Base-by-base conservation (phyloP, 1,284 basidiomycete species). In the Sanghuangporus weigelae region DNA sequence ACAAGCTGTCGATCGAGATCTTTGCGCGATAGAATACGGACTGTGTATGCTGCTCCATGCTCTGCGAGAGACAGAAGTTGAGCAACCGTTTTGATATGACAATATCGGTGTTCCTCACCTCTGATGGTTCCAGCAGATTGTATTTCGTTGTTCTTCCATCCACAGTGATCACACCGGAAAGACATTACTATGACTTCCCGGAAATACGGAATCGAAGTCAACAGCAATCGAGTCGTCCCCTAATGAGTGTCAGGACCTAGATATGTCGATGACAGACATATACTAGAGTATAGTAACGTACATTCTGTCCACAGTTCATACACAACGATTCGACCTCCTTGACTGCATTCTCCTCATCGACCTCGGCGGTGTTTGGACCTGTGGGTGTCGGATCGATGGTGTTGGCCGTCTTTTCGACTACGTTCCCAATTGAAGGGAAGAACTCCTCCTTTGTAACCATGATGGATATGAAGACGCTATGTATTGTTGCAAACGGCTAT, bases 131-230 rank as follows among this genome's bases (percentile, higher is more conserved):
- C 93, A 0, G 97, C 97, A 8, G 91, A 87, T 72, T 98, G 95
- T 56, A 98, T 91, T 76, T 99, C 96, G 72, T 96, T 99, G 77
- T 99, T 98, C 49, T 84, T 76, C 70, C 84, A 79, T 21, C 95
- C 95, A 71, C 97, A 99, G 73, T 95, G 89, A 61, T 96, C 92
- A 74, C 97, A 99, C 64, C 86, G 84, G 80, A 99, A 99, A 50
- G 93, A 96, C 84, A 96, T 95, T 64, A 99, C 86, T 70, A 99
- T 92, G 62, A 99, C 90, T 76, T 99, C 93, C 63, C 87, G 84
- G 79, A 99, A 99, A 79, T 92, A 99, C 0, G 97, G 97, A 64
- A 99, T 99, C 19, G 90, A 89, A 1, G 96, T 99, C 62, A 99
- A 81, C 68, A 99, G 85, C 72, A 99, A 78, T 56, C 95, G 82